Percentiles rank a stretch among this genome's conserved stretches.
These are phyloP conservation scores for Sanghuangporus sanghuang DNA, from an alignment of 1,284 basidiomycete genomes.

Conservation along the genomic window DNA sequence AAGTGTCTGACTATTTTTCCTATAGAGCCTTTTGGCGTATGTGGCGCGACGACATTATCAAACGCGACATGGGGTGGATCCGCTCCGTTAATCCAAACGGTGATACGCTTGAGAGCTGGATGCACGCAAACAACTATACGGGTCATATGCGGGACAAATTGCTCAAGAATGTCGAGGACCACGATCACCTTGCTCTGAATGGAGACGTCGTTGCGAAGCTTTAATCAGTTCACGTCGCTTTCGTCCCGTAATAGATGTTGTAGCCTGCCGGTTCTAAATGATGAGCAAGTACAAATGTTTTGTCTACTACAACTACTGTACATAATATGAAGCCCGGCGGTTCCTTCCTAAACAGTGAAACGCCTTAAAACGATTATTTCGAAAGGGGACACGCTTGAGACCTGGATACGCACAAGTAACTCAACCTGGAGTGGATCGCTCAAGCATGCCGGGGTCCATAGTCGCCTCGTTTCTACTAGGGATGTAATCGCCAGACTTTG, in stretches of 20 bases:
- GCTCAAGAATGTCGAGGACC: constrained; percentile 21
- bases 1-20: background rate
- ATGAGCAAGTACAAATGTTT: no score
- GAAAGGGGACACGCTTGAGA: no score
- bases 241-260: background rate
- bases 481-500: no score
- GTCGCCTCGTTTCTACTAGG: no score
- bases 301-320: no score
- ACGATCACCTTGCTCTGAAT: background rate
- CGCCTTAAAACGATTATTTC: no score
- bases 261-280: no score
- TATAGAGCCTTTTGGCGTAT: constrained; percentile 33
- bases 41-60: constrained; percentile 38
- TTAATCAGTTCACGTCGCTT: background rate
- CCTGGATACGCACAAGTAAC: no score
- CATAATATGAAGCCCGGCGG: no score
- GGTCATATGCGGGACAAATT: constrained; percentile 11
- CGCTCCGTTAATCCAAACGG: constrained; percentile 31
- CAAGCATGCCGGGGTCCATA: no score
- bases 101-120: constrained; percentile 26
- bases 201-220: background rate
- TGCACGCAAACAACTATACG: constrained; percentile 23
- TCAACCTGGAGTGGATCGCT: no score
- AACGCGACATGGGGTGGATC: constrained; percentile 39
- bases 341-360: no score